phyloP scores from a whole-genome alignment of 1,284 basidiomycete genomes.

The Ganoderma boninense region DNA sequence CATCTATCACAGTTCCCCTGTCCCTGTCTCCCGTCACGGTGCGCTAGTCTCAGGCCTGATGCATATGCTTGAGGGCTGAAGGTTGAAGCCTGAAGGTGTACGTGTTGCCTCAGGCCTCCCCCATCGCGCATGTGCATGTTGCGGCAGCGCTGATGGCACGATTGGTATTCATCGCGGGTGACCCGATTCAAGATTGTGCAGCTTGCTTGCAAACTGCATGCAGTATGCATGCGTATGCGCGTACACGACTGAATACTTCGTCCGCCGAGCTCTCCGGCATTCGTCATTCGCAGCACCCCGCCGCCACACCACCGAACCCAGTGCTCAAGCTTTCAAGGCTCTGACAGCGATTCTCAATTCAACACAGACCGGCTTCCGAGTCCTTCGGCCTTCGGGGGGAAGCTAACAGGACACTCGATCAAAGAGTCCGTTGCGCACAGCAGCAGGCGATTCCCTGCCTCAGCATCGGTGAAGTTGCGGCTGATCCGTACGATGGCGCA shows the following conservation, averaged over 20 bases:
- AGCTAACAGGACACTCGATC: background rate
- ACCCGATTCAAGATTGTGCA: background rate
- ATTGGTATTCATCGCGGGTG: background rate
- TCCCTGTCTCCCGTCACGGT: background rate
- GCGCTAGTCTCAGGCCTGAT: background rate
- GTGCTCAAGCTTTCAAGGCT: background rate
- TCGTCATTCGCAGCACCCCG: background rate
- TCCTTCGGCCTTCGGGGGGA: background rate
- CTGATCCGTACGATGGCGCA: too few relatives aligned
- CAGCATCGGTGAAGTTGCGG: too few relatives aligned
- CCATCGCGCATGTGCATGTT: background rate
- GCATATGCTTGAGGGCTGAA: background rate
- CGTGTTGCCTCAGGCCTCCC: background rate
- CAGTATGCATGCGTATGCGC: background rate
- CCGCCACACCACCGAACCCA: background rate
- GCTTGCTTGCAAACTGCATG: background rate
- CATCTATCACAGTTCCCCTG: too few relatives aligned
- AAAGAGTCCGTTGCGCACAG: too few relatives aligned
- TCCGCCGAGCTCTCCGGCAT: background rate
- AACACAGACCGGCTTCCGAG: background rate
- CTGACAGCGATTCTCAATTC: background rate
- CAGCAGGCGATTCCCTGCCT: too few relatives aligned
- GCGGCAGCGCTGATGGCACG: background rate
- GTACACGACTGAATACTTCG: background rate
- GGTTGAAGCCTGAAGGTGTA: background rate